These are phyloP conservation scores for Leccinum variabile DNA, from an alignment of 1,284 basidiomycete genomes.

Conservation along the genomic window DNA sequence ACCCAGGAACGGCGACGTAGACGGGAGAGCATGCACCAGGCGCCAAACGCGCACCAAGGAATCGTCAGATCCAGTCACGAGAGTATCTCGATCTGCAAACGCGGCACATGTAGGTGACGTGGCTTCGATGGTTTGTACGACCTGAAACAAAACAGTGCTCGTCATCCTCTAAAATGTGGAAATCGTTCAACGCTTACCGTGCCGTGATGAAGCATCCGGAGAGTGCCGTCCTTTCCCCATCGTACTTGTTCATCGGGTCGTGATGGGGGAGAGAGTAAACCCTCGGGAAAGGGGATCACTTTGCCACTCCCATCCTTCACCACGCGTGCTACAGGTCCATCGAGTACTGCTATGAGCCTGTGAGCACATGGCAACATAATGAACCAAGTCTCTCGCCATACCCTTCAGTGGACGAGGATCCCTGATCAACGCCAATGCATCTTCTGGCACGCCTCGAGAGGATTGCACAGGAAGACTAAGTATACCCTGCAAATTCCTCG, in stretches of 20 bases:
- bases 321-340: slow-evolving; percentile 26
- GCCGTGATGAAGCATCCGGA: slow-evolving; percentile 62
- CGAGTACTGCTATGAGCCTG: slow-evolving; percentile 19
- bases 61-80: slow-evolving; percentile 77
- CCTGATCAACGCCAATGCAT: slow-evolving; percentile 63
- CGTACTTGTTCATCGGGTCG: slow-evolving; percentile 68
- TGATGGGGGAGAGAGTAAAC: slow-evolving; percentile 59
- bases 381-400: slow-evolving; percentile 29
- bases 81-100: slow-evolving; percentile 69
- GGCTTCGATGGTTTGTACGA: slow-evolving; percentile 75
- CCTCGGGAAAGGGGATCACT: slow-evolving; percentile 64
- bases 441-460: slow-evolving; percentile 80
- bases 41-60: slow-evolving; percentile 81
- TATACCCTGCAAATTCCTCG: slow-evolving; percentile 68
- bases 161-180: neutral
- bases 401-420: slow-evolving; percentile 60
- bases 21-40: slow-evolving; percentile 40
- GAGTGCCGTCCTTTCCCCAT: slow-evolving; percentile 56
- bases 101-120: slow-evolving; percentile 71
- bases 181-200: slow-evolving; percentile 43
- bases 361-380: slow-evolving; percentile 6
- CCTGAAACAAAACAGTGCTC: slow-evolving; percentile 39
- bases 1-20: slow-evolving; percentile 27
- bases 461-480: slow-evolving; percentile 68
- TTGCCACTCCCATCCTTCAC: slow-evolving; percentile 37